Conservation (phyloP, 257 asterid genomes). For the Ehretia macrophylla region DNA sequence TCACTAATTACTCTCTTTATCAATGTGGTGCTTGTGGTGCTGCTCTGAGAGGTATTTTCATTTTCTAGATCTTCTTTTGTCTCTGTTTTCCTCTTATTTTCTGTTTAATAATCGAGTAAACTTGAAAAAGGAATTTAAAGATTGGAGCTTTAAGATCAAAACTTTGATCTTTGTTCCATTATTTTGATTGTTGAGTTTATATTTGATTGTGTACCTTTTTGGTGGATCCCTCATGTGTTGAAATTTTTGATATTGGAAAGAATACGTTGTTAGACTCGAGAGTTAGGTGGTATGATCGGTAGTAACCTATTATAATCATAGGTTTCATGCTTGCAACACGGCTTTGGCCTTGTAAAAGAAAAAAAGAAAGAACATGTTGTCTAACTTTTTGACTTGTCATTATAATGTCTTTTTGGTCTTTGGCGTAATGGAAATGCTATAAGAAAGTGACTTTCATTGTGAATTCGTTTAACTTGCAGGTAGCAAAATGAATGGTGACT, state of each 20-base stretch:
- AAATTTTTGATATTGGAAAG: too few species aligned
- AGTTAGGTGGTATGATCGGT: too few species aligned
- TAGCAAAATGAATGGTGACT: slow-evolving; percentile 52
- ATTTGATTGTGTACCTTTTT: too few species aligned
- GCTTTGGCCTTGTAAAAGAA: too few species aligned
- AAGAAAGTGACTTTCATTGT: not conserved
- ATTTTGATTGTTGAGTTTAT: too few species aligned
- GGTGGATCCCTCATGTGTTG: not conserved
- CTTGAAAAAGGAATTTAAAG: not conserved
- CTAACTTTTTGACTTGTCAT: not conserved
- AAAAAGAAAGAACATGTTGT: not conserved
- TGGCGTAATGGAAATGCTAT: not conserved
- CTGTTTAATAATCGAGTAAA: not conserved
- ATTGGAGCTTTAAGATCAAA: not conserved
- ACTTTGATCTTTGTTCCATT: too few species aligned
- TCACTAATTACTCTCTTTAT: slow-evolving; percentile 56
- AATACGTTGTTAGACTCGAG: too few species aligned
- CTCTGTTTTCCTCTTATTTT: too few species aligned
- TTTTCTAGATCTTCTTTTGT: not conserved
- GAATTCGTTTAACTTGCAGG: slow-evolving; percentile 42
- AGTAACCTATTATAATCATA: too few species aligned
- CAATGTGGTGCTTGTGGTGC: slow-evolving; percentile 81
- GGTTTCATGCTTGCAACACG: too few species aligned
- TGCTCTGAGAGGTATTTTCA: slow-evolving; percentile 52
- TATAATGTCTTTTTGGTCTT: not conserved